These are phyloP conservation scores for Fusarium burgessii DNA, from an alignment of 2,329 filamentous ascomycete species.

Conservation along the genomic window DNA sequence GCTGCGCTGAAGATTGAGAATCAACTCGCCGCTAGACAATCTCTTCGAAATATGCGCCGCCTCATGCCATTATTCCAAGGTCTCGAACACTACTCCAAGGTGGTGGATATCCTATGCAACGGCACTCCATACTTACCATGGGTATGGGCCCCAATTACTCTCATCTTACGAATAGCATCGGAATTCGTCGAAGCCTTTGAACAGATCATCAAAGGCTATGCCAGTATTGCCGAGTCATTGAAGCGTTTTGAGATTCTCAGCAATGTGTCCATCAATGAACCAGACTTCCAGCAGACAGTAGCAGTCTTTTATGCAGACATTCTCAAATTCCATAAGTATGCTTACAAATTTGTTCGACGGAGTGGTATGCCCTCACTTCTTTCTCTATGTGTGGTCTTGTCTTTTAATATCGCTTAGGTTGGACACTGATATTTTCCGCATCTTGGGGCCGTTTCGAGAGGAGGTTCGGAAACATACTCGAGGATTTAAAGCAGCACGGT, in stretches of 20 bases:
- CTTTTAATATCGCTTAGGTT: conserved; percentile 46
- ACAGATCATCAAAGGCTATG: conserved; percentile 55
- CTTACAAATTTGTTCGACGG: conserved; percentile 59
- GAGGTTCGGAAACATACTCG: conserved; percentile 50
- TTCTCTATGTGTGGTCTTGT: accelerated
- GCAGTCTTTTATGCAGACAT: conserved; percentile 62
- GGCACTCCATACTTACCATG: conserved; percentile 60
- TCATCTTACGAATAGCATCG: conserved; percentile 49
- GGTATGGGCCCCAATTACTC: conserved; percentile 60
- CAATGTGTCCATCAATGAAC: conserved; percentile 46
- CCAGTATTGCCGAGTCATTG: conserved; percentile 54
- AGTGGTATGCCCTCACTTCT: conserved; percentile 39
- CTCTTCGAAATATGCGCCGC: conserved; percentile 58
- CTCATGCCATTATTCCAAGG: conserved; percentile 57
- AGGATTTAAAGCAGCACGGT: conserved; percentile 49
- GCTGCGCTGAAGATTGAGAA: conserved; percentile 55
- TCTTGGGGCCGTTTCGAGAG: conserved; percentile 56
- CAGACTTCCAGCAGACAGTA: conserved; percentile 55
- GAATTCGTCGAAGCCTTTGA: conserved; percentile 58
- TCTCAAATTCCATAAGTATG: conserved; percentile 59
- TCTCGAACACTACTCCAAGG: conserved; percentile 56
- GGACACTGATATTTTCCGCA: conserved; percentile 52
- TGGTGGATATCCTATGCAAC: conserved; percentile 58
- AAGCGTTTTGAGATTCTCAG: conserved; percentile 53
- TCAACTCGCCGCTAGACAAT: conserved; percentile 52